phyloP scores from a whole-genome alignment of 768 basidiomycete species.

The Psilocybe subaeruginosa region DNA sequence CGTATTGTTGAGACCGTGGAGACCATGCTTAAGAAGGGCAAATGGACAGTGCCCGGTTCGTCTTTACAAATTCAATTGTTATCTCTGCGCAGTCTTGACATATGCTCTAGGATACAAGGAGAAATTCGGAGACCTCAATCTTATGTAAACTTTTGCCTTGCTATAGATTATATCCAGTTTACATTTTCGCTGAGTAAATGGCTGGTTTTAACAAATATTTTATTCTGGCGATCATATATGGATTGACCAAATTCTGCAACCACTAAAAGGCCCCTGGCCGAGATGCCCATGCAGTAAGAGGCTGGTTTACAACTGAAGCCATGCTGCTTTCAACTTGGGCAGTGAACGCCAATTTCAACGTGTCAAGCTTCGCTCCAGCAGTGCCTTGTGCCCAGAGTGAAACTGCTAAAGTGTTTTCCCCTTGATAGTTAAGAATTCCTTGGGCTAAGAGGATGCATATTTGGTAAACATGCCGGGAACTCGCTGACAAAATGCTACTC shows the following conservation, averaged over 20 bases:
- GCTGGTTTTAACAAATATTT: background rate
- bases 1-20: conserved; percentile 90
- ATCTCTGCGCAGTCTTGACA: background rate
- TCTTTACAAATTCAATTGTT: background rate
- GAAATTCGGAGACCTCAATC: conserved; percentile 93
- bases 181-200: background rate
- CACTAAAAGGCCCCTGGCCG: conserved; percentile 30
- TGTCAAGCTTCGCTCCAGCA: conserved; percentile 44
- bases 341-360: conserved; percentile 39
- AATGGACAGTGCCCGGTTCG: conserved; percentile 95
- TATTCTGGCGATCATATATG: background rate
- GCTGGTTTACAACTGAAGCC: conserved; percentile 35
- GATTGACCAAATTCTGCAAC: background rate
- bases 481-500: conserved; percentile 22
- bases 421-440: conserved; percentile 53
- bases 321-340: conserved; percentile 41
- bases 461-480: conserved; percentile 42
- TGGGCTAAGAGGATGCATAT: conserved; percentile 33
- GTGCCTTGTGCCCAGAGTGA: conserved; percentile 48
- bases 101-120: conserved; percentile 76
- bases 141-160: conserved; percentile 62
- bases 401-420: conserved; percentile 48
- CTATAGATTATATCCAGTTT: conserved; percentile 21
- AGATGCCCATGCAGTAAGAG: conserved; percentile 33
- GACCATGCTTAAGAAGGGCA: conserved; percentile 96